Evolutionary conservation across 139 green algal species (phyloP), one percentile per base, ranked within the genome.

Genomic region (Closterium sp.): DNA sequence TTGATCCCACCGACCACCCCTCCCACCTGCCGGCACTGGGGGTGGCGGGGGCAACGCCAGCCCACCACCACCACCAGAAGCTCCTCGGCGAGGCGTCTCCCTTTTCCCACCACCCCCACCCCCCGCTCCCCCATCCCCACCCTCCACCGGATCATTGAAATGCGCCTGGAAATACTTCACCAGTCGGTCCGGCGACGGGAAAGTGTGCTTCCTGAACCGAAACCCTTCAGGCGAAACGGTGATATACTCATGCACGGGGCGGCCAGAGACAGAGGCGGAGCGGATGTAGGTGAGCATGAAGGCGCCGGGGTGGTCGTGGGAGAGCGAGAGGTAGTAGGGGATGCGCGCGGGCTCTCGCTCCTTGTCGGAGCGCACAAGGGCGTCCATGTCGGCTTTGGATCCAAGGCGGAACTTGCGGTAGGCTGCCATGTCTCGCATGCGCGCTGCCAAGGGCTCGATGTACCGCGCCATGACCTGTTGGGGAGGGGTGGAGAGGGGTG

Each of bases 221-320:
- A 89, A 99, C 97, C 88, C 99, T 95, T 91, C 24, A 1, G 93
- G 86, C 17, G 28, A 91, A 28, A 94, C 88, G 1, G 79, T 73
- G 90, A 95, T 88, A 85, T 94, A 94, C 89, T 95, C 93, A 89
- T 95, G 93, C 29, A 89, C 29, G 5, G 92, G 91, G 38, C 90
- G 91, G 62, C 62, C 62, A 13, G 62, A 79, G 62, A 79, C 62
- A 19, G 73, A 73, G 1, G 45, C 91, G 28, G 45, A 88, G 28
- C 90, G 86, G 45, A 95, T 95, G 50, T 91, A 94, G 0, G 93
- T 93, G 17, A 95, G 90, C 70, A 94, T 89, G 84, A 95, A 94
- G 27, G 86, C 62, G 29, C 93, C 93, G 6, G 89, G 73, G 88
- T 95, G 91, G 38, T 94, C 70, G 42, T 91, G 13, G 9, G 34